These are phyloP conservation scores for Gnaphalium uliginosum DNA, from an alignment of 129 eudicot genomes.

Conservation along the genomic window DNA sequence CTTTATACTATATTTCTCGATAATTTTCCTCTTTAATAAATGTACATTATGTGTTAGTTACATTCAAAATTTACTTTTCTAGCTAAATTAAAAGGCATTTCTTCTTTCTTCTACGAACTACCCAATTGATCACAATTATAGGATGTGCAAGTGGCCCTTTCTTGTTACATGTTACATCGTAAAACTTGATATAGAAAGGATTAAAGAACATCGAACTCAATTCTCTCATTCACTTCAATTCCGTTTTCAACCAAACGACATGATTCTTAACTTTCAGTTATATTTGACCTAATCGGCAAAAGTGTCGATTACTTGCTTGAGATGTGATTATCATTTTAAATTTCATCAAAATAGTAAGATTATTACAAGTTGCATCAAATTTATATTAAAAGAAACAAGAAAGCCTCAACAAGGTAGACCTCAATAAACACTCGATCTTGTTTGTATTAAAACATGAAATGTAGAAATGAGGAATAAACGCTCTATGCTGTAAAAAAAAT, in stretches of 20 bases:
- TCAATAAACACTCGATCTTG: no score
- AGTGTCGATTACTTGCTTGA: conserved; percentile 21
- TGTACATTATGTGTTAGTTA: background rate
- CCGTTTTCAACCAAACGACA: conserved; percentile 21
- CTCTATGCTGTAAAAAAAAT: no score
- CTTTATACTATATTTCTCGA: no score
- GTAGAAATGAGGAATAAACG: no score
- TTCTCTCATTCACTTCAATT: conserved; percentile 15
- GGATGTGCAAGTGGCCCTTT: conserved; percentile 25
- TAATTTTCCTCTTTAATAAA: background rate
- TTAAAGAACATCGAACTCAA: conserved; percentile 16
- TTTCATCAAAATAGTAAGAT: conserved; percentile 11
- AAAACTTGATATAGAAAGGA: conserved; percentile 24
- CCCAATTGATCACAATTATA: conserved; percentile 14
- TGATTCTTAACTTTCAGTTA: conserved; percentile 13
- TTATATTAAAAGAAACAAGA: background rate
- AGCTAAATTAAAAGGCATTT: background rate
- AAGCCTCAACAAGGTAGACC: background rate
- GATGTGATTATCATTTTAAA: background rate
- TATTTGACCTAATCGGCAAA: conserved; percentile 12
- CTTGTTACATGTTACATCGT: conserved; percentile 39
- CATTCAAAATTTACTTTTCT: background rate
- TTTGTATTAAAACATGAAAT: no score
- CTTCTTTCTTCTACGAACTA: background rate
- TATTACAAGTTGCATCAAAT: conserved; percentile 8